Evolutionary conservation across 345 rosid species (phyloP), one percentile per base, ranked within the genome.

Genomic region (Nasturtium officinale): DNA sequence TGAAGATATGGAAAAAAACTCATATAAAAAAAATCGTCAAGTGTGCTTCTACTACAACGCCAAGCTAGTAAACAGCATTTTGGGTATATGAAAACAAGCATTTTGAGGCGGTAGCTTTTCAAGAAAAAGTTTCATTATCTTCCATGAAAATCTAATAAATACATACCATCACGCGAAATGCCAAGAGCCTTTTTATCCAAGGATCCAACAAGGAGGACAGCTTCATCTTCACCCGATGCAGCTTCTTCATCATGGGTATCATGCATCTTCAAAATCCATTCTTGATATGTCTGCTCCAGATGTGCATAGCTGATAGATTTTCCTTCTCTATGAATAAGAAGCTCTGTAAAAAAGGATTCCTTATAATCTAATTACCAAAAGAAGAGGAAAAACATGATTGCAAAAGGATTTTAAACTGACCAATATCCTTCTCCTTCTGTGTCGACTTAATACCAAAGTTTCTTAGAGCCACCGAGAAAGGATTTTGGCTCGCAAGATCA

Each of bases 261-360:
- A 79, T 90, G 97, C 92, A 90, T 90, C 57, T 79, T 67, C 45
- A 83, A 61, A 79, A 90, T 80, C 97, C 97, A 90, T 4, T 83
- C 82, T 73, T 75, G 78, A 80, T 84, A 88, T 46, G 75, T 83
- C 69, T 79, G 82, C 69, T 87, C 94, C 68, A 90, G 67, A 70
- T 84, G 87, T 16, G 45, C 29, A 38, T 55, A 79, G 17, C 46
- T 69, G 28, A 85, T 33, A 33, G 7, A 2, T 61, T 82, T 88
- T 65, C 81, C 84, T 35, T 20, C 73, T 80, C 77, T 73, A 64
- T 26, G 61, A 58, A 84, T 80, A 73, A 32, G 17, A 40, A 84
- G 68, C 32, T 79, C 96, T 88, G 68, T 58, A 83, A 16, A 42
- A 55, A 72, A 59, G 18, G 13, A 53, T 21, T 32, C 17, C 25